Evolutionary conservation across 345 rosid species (phyloP), one percentile per base, ranked within the genome.

Genomic region (Brassica incana): DNA sequence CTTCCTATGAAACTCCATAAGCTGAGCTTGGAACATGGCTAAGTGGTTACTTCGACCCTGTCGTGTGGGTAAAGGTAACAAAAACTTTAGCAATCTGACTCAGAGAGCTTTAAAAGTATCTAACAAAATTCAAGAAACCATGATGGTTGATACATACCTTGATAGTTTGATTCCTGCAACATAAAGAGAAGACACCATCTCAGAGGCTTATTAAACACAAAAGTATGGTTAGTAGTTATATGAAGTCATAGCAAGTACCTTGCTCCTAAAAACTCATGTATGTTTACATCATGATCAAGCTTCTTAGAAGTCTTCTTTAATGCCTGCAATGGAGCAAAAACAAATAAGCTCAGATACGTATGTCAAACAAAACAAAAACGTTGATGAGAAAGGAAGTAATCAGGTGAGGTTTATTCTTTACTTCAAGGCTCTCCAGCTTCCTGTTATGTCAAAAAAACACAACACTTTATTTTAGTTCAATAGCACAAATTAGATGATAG

Each of bases 381-480:
- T 12, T 7, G 23, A 75, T 32, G 16, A 67, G 16, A 73, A 38
- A 69, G 6, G 7, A 50, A 50, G 58, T 1, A 50, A 50, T 23
- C 10, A 12, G 61, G 45, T 56, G 40, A 75, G 77, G 25, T 36
- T 27, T 74, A 67, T 72, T 72, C 82, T 85, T 90, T 92, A 94
- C 98, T 87, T 92, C 94, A 76, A 94, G 97, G 84, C 93, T 89
- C 84, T 92, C 96, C 84, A 94, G 18, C 79, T 94, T 92, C 91
- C 98, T 94, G 94, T 76, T 70, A 40, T 58, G 45, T 67, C 5
- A 20, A 20, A 29, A 54, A 50, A 9, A 50, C 16, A 14, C 16
- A 12, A 50, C 58, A 50, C 18, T 50, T n/a, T 50, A 50, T 14
- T 50, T 50, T n/a, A 50, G 58, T n/a, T 50, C n/a, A 16, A 45